These are phyloP conservation scores for Arthrobotrys sphaeroides DNA, from an alignment of 2,329 filamentous ascomycete species.

Conservation along the genomic window DNA sequence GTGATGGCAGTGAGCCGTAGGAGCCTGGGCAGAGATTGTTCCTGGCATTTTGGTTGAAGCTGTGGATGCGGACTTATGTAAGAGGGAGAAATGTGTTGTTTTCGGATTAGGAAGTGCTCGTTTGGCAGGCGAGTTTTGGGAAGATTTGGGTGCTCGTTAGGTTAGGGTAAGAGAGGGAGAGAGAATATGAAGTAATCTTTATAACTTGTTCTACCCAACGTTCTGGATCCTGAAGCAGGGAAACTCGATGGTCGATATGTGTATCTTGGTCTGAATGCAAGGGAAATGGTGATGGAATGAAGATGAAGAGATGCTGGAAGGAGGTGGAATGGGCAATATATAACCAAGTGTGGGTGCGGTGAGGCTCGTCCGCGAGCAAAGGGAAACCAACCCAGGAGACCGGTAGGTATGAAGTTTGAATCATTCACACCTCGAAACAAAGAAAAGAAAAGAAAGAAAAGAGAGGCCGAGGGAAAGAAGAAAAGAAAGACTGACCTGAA, in stretches of 20 bases:
- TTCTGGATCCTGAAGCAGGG: constrained; percentile 25
- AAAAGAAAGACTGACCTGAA: background rate
- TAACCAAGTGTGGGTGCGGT: constrained; percentile 42
- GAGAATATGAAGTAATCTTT: background rate
- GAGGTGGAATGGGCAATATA: constrained; percentile 54
- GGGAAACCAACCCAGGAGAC: constrained; percentile 50
- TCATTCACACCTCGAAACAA: constrained; percentile 47
- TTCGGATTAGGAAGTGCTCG: constrained; percentile 37
- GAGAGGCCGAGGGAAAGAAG: background rate
- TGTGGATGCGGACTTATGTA: background rate
- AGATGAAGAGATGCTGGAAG: constrained; percentile 52
- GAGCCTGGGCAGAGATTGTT: constrained; percentile 60
- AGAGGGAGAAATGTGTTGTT: constrained; percentile 33
- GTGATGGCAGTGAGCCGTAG: constrained; percentile 70
- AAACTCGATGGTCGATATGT: constrained; percentile 35
- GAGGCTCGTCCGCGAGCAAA: constrained; percentile 50
- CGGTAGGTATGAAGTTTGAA: constrained; percentile 46
- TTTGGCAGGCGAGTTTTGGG: constrained; percentile 29
- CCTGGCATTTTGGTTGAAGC: constrained; percentile 52
- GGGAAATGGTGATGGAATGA: constrained; percentile 53
- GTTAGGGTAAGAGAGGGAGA: too few relatives aligned
- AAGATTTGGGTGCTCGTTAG: constrained; percentile 20
- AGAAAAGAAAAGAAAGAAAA: constrained; percentile 23
- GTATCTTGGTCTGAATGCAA: constrained; percentile 45
- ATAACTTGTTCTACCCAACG: constrained; percentile 7